Evolutionary conservation across 495 filamentous ascomycete species (phyloP).

Genomic region (Trichoderma parareesei): DNA sequence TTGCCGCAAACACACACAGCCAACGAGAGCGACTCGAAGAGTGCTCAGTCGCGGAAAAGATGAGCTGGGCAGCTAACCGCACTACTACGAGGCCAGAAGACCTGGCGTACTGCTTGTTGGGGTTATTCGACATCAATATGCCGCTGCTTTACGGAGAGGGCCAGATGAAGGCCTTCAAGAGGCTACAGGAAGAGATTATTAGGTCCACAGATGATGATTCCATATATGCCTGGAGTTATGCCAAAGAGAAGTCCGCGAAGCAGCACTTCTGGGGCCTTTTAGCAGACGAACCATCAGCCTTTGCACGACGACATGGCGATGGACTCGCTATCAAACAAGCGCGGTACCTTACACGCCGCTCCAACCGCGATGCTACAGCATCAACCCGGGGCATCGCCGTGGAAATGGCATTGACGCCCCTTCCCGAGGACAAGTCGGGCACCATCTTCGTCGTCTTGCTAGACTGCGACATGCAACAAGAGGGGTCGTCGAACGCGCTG

Average conservation of each 20-base stretch:
- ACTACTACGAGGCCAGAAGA: slow-evolving; percentile 29
- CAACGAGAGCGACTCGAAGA: neutral
- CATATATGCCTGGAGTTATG: slow-evolving; percentile 18
- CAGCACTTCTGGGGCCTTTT: slow-evolving; percentile 6
- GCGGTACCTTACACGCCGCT: neutral
- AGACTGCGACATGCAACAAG: neutral
- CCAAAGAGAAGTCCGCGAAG: neutral
- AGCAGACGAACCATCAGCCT: neutral
- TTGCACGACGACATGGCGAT: neutral
- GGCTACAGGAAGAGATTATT: slow-evolving; percentile 25
- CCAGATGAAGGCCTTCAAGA: slow-evolving; percentile 16
- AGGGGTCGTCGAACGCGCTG: neutral
- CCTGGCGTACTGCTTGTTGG: slow-evolving; percentile 35
- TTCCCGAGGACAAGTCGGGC: neutral
- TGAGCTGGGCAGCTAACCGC: slow-evolving; percentile 32
- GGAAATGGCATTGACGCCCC: neutral
- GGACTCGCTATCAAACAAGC: neutral
- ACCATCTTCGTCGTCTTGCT: neutral
- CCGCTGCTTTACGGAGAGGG: slow-evolving; percentile 40
- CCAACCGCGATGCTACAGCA: neutral
- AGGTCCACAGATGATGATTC: slow-evolving; percentile 19
- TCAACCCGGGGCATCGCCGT: neutral
- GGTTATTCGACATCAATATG: slow-evolving; percentile 38
- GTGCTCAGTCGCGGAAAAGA: slow-evolving; percentile 23
- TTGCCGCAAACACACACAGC: neutral